Evolutionary conservation across 2,329 filamentous ascomycete genomes (phyloP).

Genomic region (Scedosporium dehoogii): DNA sequence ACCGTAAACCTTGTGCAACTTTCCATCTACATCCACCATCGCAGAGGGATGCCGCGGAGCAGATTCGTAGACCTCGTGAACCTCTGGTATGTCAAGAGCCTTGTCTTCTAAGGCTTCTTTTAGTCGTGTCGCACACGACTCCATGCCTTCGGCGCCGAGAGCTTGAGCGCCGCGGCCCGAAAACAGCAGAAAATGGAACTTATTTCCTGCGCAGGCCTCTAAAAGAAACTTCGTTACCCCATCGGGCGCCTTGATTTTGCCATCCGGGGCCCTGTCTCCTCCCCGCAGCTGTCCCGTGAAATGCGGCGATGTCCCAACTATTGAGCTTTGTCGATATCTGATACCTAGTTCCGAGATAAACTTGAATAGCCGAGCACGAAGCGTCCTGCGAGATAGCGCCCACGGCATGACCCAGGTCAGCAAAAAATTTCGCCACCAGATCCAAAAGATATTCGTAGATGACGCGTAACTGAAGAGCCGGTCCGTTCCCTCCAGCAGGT

Average conservation of each 20-base stretch:
- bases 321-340: slow-evolving; percentile 27
- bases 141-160: slow-evolving; percentile 6
- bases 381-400: slow-evolving; percentile 14
- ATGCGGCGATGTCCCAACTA: slow-evolving; percentile 22
- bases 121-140: neutral
- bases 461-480: slow-evolving; percentile 26
- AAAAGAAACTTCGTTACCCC: slow-evolving; percentile 15
- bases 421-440: slow-evolving; percentile 27
- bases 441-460: slow-evolving; percentile 22
- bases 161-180: slow-evolving; percentile 11
- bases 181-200: slow-evolving; percentile 23
- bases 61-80: neutral
- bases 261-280: slow-evolving; percentile 36
- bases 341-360: slow-evolving; percentile 31
- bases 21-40: neutral
- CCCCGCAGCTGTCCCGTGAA: slow-evolving; percentile 27
- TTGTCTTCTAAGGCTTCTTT: neutral
- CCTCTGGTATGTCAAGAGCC: neutral
- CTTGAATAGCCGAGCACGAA: slow-evolving; percentile 17
- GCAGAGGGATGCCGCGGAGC: neutral
- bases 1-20: neutral
- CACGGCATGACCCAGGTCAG: slow-evolving; percentile 27
- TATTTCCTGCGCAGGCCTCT: slow-evolving; percentile 15
- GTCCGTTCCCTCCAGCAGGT: slow-evolving; percentile 31
- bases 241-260: slow-evolving; percentile 13